These are phyloP conservation scores for Dimocarpus longan DNA, from an alignment of 345 rosid species.

Conservation along the genomic window DNA sequence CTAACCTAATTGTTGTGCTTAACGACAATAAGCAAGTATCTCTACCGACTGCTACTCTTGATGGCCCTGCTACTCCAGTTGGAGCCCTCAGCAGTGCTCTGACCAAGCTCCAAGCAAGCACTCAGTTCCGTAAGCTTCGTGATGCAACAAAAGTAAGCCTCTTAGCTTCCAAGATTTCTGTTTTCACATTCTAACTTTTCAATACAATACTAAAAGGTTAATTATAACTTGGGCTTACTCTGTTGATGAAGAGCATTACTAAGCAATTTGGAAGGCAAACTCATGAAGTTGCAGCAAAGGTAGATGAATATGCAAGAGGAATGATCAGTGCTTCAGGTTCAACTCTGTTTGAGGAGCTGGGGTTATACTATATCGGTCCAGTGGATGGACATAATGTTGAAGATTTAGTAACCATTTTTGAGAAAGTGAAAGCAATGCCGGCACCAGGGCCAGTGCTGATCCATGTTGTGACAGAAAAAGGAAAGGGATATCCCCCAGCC, in stretches of 20 bases:
- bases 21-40: slow-evolving; percentile 81
- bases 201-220: neutral
- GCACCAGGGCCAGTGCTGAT: slow-evolving; percentile 79
- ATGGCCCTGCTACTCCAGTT: slow-evolving; percentile 74
- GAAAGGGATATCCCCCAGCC: slow-evolving; percentile 81
- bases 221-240: slow-evolving; percentile 19
- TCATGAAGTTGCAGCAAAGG: slow-evolving; percentile 71
- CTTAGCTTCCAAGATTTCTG: neutral
- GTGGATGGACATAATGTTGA: slow-evolving; percentile 70
- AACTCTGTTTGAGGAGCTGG: slow-evolving; percentile 67
- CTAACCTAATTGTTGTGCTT: slow-evolving; percentile 56
- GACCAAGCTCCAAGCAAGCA: slow-evolving; percentile 62
- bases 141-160: slow-evolving; percentile 63
- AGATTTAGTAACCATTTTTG: slow-evolving; percentile 58
- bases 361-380: slow-evolving; percentile 67
- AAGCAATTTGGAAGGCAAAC: slow-evolving; percentile 58
- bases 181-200: neutral
- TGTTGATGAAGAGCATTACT: slow-evolving; percentile 45
- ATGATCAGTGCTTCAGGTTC: slow-evolving; percentile 67
- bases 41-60: slow-evolving; percentile 74
- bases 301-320: slow-evolving; percentile 69
- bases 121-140: slow-evolving; percentile 62
- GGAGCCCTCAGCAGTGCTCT: slow-evolving; percentile 69
- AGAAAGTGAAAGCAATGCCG: slow-evolving; percentile 66
- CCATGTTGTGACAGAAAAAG: slow-evolving; percentile 73